These are phyloP conservation scores for Tuctoria greenei DNA, from an alignment of 176 grass and related monocot genomes.

Conservation along the genomic window DNA sequence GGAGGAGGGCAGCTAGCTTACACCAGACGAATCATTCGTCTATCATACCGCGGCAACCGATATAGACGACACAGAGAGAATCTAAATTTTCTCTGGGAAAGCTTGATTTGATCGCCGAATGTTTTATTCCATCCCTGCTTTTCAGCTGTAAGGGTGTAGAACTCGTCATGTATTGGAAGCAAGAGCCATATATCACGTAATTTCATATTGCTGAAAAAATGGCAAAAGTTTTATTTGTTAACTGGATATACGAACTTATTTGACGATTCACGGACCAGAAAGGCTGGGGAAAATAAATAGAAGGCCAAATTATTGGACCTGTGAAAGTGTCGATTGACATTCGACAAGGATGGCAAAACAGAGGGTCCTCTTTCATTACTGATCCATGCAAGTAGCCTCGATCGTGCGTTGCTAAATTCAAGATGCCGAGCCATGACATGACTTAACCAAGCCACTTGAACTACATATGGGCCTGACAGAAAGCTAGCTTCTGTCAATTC, in stretches of 20 bases:
- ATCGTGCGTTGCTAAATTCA: constrained; percentile 11
- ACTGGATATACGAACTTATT: background rate
- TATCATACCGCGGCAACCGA: background rate
- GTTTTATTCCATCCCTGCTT: background rate
- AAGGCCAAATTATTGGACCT: background rate
- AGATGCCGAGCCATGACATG: constrained; percentile 9
- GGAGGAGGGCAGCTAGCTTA: constrained; percentile 64
- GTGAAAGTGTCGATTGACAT: background rate
- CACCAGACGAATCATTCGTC: background rate
- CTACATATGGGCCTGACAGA: background rate
- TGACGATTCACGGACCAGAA: background rate
- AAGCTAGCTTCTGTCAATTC: constrained; percentile 6
- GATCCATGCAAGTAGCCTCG: background rate
- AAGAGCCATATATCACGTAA: background rate
- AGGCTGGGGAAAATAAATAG: background rate
- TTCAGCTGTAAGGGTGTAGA: constrained; percentile 17
- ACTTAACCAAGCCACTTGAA: background rate
- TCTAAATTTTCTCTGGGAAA: background rate
- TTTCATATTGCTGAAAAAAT: background rate
- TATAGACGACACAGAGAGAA: no score
- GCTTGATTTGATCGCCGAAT: constrained; percentile 16
- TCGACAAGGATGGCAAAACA: background rate
- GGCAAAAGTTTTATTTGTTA: background rate
- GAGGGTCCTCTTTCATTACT: background rate
- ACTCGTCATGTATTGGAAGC: background rate